Evolutionary conservation across 2,329 filamentous ascomycete genomes (phyloP).

Genomic region (Fusarium oligoseptatum): DNA sequence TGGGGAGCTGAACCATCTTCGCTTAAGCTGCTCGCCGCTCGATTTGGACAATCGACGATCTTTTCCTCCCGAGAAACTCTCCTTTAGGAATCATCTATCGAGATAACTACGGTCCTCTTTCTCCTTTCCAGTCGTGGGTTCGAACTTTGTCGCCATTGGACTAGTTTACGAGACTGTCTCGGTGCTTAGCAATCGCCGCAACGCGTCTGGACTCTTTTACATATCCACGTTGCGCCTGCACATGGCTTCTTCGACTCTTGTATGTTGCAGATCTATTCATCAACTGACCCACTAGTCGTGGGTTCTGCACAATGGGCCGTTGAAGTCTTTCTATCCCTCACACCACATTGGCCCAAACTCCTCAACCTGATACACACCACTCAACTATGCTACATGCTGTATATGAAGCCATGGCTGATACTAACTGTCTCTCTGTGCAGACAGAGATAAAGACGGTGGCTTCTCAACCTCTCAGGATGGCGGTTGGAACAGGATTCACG

Average conservation of each 20-base stretch:
- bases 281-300: not conserved
- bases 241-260: slow-evolving; percentile 33
- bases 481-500: slow-evolving; percentile 25
- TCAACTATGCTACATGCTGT: not conserved
- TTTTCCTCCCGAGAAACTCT: not conserved
- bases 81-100: not conserved
- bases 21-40: not conserved
- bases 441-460: slow-evolving; percentile 19
- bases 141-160: not conserved
- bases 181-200: not conserved
- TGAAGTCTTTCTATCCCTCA: not conserved
- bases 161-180: slow-evolving; percentile 6
- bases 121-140: not conserved
- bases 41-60: not conserved
- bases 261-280: slow-evolving; percentile 23
- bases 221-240: not conserved
- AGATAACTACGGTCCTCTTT: not conserved
- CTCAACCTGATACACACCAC: not conserved
- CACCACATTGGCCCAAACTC: not conserved
- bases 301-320: not conserved
- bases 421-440: slow-evolving; percentile 20
- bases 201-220: slow-evolving; percentile 1
- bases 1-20: not conserved
- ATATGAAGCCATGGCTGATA: not conserved
- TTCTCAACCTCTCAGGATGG: slow-evolving; percentile 20